phyloP scores from a whole-genome alignment of 768 basidiomycete species.

The Phylloporus sp. region DNA sequence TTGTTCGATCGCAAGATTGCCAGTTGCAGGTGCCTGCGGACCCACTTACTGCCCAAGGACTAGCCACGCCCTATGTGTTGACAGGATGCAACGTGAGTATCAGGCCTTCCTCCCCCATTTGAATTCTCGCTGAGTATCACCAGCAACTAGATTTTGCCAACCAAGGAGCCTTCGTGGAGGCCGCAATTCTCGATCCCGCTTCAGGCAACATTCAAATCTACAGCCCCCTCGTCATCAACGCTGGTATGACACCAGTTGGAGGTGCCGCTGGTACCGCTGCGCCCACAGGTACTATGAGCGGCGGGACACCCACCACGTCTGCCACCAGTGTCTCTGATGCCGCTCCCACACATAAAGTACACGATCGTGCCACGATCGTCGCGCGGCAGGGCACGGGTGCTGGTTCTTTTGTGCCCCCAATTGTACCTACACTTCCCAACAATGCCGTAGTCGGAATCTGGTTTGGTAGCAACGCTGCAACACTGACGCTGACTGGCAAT shows the following conservation, averaged over 20 bases:
- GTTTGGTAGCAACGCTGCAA: conserved; percentile 26
- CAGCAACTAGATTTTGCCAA: conserved; percentile 27
- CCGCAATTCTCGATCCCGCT: conserved; percentile 27
- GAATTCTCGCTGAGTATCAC: not conserved
- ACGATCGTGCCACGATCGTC: not conserved
- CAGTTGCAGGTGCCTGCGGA: conserved; percentile 17
- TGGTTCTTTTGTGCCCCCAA: conserved; percentile 21
- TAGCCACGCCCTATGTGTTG: conserved; percentile 25
- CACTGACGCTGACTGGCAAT: conserved; percentile 19
- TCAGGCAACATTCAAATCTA: conserved; percentile 26
- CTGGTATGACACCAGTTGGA: conserved; percentile 20
- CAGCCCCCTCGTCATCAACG: conserved; percentile 27
- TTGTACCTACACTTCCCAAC: conserved; percentile 21
- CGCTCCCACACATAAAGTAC: not conserved
- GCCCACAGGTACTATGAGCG: not conserved
- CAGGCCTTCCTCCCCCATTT: not conserved
- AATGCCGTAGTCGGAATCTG: conserved; percentile 24
- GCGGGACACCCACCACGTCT: not conserved
- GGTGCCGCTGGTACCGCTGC: not conserved
- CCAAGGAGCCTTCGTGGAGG: conserved; percentile 24
- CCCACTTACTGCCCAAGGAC: conserved; percentile 23
- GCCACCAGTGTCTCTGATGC: not conserved
- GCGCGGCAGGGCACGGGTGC: conserved; percentile 13
- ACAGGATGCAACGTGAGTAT: conserved; percentile 26
- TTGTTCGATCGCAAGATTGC: conserved; percentile 22